Evolutionary conservation across 2,329 filamentous ascomycete genomes (phyloP), one percentile per base, ranked within the genome.

Genomic region (Phialocephala sp.): DNA sequence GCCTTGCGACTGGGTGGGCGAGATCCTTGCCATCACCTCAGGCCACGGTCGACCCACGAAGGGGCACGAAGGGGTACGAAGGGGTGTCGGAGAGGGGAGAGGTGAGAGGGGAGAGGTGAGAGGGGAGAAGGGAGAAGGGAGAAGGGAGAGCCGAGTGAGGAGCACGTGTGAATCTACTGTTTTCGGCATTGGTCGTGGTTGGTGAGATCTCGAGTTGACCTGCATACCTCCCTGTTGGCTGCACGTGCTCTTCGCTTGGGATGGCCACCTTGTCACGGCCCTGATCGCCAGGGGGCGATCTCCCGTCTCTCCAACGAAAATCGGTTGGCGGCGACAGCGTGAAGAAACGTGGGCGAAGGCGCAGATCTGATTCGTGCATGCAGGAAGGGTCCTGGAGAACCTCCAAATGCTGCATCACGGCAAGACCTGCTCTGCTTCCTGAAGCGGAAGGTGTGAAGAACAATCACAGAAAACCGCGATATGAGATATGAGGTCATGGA

Each of bases 211-310:
- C 8, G 24, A 35, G 50, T 54, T 54, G 50, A 54, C 50, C 24
- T 54, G 50, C 50, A 54, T 54, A 18, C 14, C 22, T 54, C 24
- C 50, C 14, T 54, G 50, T 54, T 54, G 50, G 24, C 50, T 54
- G 22, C 50, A 54, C 27, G 50, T 54, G 50, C 50, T 14, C 20
- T 54, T 54, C 27, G 50, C 50, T 54, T 32, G 15, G n/a, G n/a
- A n/a, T n/a, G n/a, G n/a, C n/a, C n/a, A n/a, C n/a, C n/a, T n/a
- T n/a, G n/a, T n/a, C n/a, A n/a, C n/a, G n/a, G n/a, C 22, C 12
- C 22, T 27, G 24, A 27, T 54, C 15, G 32, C 8, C 50, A 54
- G 24, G 50, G 50, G 50, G 12, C 9, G 50, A 54, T 54, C 50
- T 54, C 50, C 50, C 50, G 50, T 27, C 20, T 8, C 4, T 9